phyloP scores from a whole-genome alignment of 371 early-diverging fungal species.

The Lichtheimia hyalospora region DNA sequence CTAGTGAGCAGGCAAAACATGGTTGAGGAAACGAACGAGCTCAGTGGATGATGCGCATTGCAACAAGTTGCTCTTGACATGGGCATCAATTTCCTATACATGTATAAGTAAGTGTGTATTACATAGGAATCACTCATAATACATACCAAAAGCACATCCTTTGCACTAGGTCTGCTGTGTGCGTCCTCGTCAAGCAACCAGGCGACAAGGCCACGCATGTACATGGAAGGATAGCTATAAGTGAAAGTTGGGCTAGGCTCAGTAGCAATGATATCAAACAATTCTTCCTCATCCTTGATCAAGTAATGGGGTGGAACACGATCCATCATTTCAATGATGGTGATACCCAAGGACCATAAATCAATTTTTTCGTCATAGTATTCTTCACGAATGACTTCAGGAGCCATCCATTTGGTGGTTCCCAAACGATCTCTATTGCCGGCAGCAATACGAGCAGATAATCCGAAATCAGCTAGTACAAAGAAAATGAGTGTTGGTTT shows the following conservation, averaged over 20 bases:
- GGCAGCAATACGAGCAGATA: conserved; percentile 32
- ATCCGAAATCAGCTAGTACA: conserved; percentile 33
- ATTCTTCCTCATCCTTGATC: conserved; percentile 48
- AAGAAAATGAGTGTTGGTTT: background rate
- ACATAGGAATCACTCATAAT: background rate
- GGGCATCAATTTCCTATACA: conserved; percentile 29
- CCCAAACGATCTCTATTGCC: conserved; percentile 86
- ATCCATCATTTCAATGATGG: conserved; percentile 58
- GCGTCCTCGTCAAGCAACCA: conserved; percentile 49
- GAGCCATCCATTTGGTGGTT: conserved; percentile 96
- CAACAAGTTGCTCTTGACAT: conserved; percentile 24
- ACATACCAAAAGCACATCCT: conserved; percentile 43
- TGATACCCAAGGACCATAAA: conserved; percentile 97
- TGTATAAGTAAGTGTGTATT: background rate
- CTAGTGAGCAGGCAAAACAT: conserved; percentile 20
- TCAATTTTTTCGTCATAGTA: conserved; percentile 90
- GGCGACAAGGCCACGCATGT: conserved; percentile 52
- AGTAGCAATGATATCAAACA: conserved; percentile 43
- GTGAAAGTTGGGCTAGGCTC: conserved; percentile 53
- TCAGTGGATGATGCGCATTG: conserved; percentile 22
- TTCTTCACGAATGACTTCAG: conserved; percentile 91
- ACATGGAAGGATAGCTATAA: conserved; percentile 51
- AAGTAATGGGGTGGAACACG: conserved; percentile 52
- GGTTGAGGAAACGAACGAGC: conserved; percentile 21
- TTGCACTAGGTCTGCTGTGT: conserved; percentile 36